phyloP scores from a whole-genome alignment of 2,329 filamentous ascomycete genomes.

The Tolypocladium tropicale region DNA sequence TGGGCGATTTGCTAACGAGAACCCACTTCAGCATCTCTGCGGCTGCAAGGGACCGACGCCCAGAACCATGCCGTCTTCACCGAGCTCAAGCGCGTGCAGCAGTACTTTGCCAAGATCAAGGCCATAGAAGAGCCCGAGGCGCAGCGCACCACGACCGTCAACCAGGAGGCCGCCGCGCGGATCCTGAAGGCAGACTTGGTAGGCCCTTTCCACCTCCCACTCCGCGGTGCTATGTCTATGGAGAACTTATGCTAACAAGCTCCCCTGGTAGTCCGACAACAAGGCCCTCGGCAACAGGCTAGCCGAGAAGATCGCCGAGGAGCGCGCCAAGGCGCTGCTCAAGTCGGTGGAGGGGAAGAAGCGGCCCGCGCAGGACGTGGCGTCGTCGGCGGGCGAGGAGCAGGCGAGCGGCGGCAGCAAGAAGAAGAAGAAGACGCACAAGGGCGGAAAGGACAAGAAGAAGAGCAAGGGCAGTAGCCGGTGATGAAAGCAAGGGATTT shows the following conservation, averaged over 20 bases:
- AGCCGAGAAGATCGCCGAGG: slow-evolving; percentile 45
- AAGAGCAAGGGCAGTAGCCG: slow-evolving; percentile 1
- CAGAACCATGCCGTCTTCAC: slow-evolving; percentile 75
- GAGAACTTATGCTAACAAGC: slow-evolving; percentile 9
- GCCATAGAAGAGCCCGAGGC: slow-evolving; percentile 53
- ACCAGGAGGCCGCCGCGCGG: slow-evolving; percentile 69
- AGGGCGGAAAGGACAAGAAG: slow-evolving; percentile 14
- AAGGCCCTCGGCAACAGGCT: slow-evolving; percentile 41
- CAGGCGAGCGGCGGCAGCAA: slow-evolving; percentile 19
- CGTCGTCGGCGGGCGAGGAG: slow-evolving; percentile 11
- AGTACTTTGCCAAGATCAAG: slow-evolving; percentile 91
- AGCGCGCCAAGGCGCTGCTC: slow-evolving; percentile 40
- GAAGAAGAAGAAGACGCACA: slow-evolving; percentile 23
- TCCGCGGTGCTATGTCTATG: too few relatives aligned
- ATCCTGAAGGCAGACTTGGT: slow-evolving; percentile 78
- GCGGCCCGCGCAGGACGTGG: slow-evolving; percentile 24
- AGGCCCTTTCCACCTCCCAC: too few relatives aligned
- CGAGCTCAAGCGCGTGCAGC: slow-evolving; percentile 77
- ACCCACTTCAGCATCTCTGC: slow-evolving; percentile 53
- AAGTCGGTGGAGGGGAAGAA: slow-evolving; percentile 37
- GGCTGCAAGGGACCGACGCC: slow-evolving; percentile 69
- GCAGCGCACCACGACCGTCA: slow-evolving; percentile 43
- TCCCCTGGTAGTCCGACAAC: slow-evolving; percentile 32
- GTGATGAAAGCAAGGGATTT: not conserved
- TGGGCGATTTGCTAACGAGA: not conserved